Conservation (phyloP, 116 monocot genomes). For the Papilionanthe hybrid region DNA sequence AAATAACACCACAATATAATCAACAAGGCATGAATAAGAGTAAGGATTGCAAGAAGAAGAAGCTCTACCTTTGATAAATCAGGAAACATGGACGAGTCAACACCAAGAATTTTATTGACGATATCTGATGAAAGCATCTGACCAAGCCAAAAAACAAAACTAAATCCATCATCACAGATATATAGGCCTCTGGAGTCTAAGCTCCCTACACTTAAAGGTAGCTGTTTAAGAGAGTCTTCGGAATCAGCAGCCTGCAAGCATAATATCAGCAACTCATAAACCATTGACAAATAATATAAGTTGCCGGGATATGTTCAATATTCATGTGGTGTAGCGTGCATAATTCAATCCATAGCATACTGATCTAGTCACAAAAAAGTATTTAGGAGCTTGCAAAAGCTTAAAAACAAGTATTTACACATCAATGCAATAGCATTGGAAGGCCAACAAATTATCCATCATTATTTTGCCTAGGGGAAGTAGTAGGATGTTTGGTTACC, state of each 20-base stretch:
- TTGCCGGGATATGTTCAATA: background rate
- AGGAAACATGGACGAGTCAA: constrained; percentile 34
- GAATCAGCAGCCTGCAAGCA: constrained; percentile 31
- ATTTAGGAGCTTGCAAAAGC: background rate
- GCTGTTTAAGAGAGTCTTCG: constrained; percentile 21
- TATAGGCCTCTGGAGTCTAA: constrained; percentile 80
- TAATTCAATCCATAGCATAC: background rate
- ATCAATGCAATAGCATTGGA: background rate
- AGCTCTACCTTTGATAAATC: constrained; percentile 73
- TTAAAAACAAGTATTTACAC: background rate
- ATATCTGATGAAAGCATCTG: constrained; percentile 58
- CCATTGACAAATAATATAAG: background rate
- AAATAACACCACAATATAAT: background rate
- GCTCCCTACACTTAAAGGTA: constrained; percentile 58
- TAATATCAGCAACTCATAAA: constrained; percentile 6
- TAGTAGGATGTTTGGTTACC: constrained; percentile 30
- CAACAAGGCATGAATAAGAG: background rate
- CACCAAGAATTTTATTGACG: constrained; percentile 50
- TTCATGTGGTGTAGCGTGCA: background rate
- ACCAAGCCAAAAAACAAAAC: constrained; percentile 82
- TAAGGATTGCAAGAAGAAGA: background rate
- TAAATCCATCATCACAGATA: constrained; percentile 81
- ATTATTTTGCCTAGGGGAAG: background rate
- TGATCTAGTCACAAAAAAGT: background rate
- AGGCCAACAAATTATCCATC: background rate